Evolutionary conservation across 768 basidiomycete species (phyloP).

Genomic region (Scleroderma citrinum): DNA sequence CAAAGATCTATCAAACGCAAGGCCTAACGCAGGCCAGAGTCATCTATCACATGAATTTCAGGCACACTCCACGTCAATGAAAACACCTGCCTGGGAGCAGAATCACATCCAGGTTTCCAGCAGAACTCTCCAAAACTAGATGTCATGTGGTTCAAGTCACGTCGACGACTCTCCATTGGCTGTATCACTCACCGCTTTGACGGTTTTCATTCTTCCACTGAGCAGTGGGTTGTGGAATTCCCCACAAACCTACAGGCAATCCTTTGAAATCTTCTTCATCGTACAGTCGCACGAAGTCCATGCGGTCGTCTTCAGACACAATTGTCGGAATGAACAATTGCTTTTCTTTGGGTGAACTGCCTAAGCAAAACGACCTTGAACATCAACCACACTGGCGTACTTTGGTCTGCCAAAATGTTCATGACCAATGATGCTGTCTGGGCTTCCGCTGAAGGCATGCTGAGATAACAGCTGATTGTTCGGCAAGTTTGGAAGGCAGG

Average conservation of each 20-base stretch:
- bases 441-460: constrained; percentile 70
- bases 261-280: constrained; percentile 49
- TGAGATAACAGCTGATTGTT: constrained; percentile 69
- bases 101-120: constrained; percentile 52
- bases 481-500: constrained; percentile 45
- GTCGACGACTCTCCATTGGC: constrained; percentile 1
- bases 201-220: constrained; percentile 42
- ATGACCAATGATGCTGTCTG: constrained; percentile 50
- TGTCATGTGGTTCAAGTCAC: constrained; percentile 1
- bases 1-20: constrained; percentile 66
- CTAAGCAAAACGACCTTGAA: not conserved
- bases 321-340: constrained; percentile 68
- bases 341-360: constrained; percentile 41
- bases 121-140: constrained; percentile 27
- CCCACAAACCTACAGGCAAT: constrained; percentile 63
- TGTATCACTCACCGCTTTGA: constrained; percentile 41
- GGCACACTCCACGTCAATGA: constrained; percentile 3
- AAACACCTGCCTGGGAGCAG: constrained; percentile 55
- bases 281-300: constrained; percentile 66
- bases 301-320: constrained; percentile 35
- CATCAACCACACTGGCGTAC: constrained; percentile 31
- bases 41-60: constrained; percentile 6
- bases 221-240: constrained; percentile 60
- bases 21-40: constrained; percentile 36
- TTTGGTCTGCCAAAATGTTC: constrained; percentile 43